phyloP scores from a whole-genome alignment of 495 filamentous ascomycete genomes.

The Penicillium soppii region DNA sequence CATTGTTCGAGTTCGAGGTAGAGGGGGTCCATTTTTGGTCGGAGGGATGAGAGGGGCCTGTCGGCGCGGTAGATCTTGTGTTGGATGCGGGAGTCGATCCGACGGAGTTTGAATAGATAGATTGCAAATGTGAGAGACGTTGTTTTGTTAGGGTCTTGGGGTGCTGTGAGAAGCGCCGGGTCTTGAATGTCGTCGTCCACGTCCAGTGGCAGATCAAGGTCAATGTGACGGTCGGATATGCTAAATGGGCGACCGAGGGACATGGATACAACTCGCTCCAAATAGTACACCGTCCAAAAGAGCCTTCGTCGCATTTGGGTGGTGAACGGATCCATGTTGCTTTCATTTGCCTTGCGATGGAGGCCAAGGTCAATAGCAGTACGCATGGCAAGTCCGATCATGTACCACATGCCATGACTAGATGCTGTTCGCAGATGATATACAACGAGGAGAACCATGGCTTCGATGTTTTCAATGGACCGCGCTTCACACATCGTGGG shows the following conservation, averaged over 20 bases:
- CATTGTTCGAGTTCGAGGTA: conserved; percentile 52
- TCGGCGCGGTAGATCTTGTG: conserved; percentile 56
- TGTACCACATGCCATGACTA: conserved; percentile 57
- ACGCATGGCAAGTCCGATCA: conserved; percentile 56
- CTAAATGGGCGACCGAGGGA: conserved; percentile 52
- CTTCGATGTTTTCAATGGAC: conserved; percentile 54
- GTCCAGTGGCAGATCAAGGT: conserved; percentile 48
- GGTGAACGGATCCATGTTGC: conserved; percentile 44
- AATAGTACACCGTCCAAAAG: conserved; percentile 56
- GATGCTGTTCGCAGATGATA: conserved; percentile 52
- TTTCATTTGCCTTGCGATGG: conserved; percentile 50
- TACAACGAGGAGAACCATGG: conserved; percentile 54
- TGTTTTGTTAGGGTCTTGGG: conserved; percentile 31
- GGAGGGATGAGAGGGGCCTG: conserved; percentile 42
- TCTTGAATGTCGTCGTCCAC: conserved; percentile 49
- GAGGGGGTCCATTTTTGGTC: conserved; percentile 48
- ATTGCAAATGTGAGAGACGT: conserved; percentile 49
- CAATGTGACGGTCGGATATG: conserved; percentile 53
- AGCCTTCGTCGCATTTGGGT: conserved; percentile 49
- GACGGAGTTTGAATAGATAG: conserved; percentile 50
- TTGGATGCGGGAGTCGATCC: conserved; percentile 54
- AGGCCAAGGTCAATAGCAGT: conserved; percentile 54
- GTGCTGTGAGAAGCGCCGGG: conserved; percentile 35
- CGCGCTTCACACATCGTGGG: conserved; percentile 50
- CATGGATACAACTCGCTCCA: conserved; percentile 51